These are phyloP conservation scores for Neurospora crassa DNA, from an alignment of 2,329 filamentous ascomycete species.

Conservation along the genomic window DNA sequence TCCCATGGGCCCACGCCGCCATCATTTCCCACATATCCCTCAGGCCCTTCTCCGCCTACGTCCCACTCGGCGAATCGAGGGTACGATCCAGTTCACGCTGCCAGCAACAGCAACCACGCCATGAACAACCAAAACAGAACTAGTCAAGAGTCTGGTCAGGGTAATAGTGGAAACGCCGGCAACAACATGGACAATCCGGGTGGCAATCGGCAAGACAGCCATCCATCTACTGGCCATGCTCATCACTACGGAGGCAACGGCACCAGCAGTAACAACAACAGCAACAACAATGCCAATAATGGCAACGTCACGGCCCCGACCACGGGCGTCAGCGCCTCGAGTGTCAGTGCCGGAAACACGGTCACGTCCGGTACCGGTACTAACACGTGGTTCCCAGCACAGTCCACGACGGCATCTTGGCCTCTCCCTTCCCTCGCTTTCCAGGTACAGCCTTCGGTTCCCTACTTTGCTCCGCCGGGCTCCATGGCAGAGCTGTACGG, in stretches of 20 bases:
- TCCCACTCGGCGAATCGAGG: not conserved
- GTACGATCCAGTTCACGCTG: slow-evolving; percentile 12
- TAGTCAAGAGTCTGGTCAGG: not conserved
- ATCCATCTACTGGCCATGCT: slow-evolving; percentile 1
- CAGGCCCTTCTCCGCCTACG: not conserved
- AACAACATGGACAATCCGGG: slow-evolving; percentile 1
- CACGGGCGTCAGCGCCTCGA: not conserved
- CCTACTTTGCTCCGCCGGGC: not conserved
- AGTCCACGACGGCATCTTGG: not conserved
- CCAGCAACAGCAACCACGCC: not conserved
- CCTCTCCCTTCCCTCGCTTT: not conserved
- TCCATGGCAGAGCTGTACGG: not conserved
- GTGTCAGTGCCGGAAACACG: not conserved
- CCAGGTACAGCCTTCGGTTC: not conserved
- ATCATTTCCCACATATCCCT: not conserved
- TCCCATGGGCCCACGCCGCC: not conserved
- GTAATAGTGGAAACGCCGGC: not conserved
- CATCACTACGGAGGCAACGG: not conserved
- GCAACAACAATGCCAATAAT: not conserved
- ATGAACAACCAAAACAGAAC: not conserved
- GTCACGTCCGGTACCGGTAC: not conserved
- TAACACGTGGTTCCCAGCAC: not conserved
- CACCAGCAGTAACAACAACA: not conserved
- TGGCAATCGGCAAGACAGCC: not conserved
- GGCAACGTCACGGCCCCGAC: not conserved